Base-by-base conservation (phyloP, 1,284 basidiomycete species). In the Flammula alnicola region DNA sequence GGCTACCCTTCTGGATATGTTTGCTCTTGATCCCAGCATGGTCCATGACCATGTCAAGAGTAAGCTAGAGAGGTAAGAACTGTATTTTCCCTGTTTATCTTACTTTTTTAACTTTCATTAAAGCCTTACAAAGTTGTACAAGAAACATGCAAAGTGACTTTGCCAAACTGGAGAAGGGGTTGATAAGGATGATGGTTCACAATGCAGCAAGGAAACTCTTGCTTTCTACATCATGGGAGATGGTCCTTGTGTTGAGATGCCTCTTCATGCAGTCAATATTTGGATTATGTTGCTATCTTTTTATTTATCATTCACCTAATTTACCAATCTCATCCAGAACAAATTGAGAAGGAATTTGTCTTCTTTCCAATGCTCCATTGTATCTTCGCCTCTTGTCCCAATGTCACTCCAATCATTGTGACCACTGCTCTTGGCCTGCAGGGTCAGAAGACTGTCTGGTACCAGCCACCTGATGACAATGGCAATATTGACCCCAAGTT, bases 381-480 rank as follows among this genome's bases (percentile, higher is more conserved):
- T 12, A 26, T 58, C 20, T 44, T 55, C 23, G 42, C 51, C 5
- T 32, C 51, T 7, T 51, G 47, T 12, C 44, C 56, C 0, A 60
- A 56, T 51, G 44, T 57, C 8, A 47, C 29, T 16, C 58, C 60
- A 6, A 55, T 57, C 46, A 42, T 51, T 12, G 22, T 62, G 9
- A 58, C 54, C 7, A 62, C 60, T 43, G 54, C 43, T 12, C 22
- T 58, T 35, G 60, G 58, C 9, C 58, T 58, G 3, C 4, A 43
- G 5, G 58, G 56, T 14, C 36, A 14, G 1, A 39, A 50, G 38
- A 51, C 43, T 0, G 23, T 53, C 8, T 51, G 50, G 37, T 23
- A 32, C n/a, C 55, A 57, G 23, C 41, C 36, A 3, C 52, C 35
- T 6, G 22, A 17, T 36, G 31, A 29, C 20, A 20, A 33, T 29